These are phyloP conservation scores for Infundibulicybe gibba DNA, from an alignment of 768 basidiomycete species.

Conservation along the genomic window DNA sequence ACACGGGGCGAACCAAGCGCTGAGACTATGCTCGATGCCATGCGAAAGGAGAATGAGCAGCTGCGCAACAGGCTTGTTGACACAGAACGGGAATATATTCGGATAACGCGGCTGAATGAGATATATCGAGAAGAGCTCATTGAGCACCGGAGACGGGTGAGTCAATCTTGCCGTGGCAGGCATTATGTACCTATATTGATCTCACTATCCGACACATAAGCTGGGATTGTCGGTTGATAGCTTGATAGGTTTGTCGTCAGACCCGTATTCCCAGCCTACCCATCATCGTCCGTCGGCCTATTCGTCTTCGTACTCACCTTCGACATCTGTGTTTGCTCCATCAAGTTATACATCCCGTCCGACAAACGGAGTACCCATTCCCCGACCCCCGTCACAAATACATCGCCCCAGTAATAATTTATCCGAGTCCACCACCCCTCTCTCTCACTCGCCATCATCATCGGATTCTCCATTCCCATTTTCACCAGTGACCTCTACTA, in stretches of 20 bases:
- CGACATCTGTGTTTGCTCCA: slow-evolving; percentile 38
- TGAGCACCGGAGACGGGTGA: slow-evolving; percentile 68
- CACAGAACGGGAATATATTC: slow-evolving; percentile 75
- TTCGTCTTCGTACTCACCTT: slow-evolving; percentile 40
- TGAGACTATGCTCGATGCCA: slow-evolving; percentile 69
- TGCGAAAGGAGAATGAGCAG: slow-evolving; percentile 78
- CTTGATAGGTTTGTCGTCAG: slow-evolving; percentile 68
- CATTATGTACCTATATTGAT: slow-evolving; percentile 1
- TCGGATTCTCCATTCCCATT: slow-evolving; percentile 67
- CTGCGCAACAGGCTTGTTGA: slow-evolving; percentile 63
- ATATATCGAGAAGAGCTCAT: slow-evolving; percentile 84
- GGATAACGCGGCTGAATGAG: slow-evolving; percentile 73
- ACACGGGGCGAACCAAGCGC: slow-evolving; percentile 28
- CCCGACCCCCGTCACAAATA: slow-evolving; percentile 62
- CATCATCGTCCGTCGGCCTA: slow-evolving; percentile 52
- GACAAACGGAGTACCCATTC: slow-evolving; percentile 68
- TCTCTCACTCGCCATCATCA: slow-evolving; percentile 64
- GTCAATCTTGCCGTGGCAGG: slow-evolving; percentile 23
- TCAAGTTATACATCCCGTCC: slow-evolving; percentile 27
- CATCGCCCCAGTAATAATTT: slow-evolving; percentile 46
- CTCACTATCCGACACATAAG: slow-evolving; percentile 29
- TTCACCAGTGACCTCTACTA: slow-evolving; percentile 53
- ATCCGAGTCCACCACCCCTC: slow-evolving; percentile 56
- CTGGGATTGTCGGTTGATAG: slow-evolving; percentile 76
- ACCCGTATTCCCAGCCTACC: slow-evolving; percentile 69